Evolutionary conservation across 148 eudicot species (phyloP).

Genomic region (Simmondsia chinensis): DNA sequence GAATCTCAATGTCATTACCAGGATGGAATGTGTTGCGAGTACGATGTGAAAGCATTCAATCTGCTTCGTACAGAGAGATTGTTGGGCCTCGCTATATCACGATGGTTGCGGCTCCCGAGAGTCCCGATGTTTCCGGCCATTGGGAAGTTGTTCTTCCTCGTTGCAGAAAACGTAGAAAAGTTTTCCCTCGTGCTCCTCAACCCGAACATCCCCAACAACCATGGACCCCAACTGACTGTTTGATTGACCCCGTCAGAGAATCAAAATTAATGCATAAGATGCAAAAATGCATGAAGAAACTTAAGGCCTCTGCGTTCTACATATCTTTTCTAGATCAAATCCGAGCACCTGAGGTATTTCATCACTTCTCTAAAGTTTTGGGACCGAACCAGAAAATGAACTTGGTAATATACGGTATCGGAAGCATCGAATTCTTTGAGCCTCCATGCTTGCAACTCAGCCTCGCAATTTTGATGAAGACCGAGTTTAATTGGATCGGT

Average conservation of each 20-base stretch:
- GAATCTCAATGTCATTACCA: too few relatives aligned
- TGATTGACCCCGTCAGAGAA: conserved; percentile 31
- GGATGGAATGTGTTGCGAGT: too few relatives aligned
- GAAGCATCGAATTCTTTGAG: conserved; percentile 68
- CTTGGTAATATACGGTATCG: conserved; percentile 81
- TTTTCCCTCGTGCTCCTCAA: conserved; percentile 8
- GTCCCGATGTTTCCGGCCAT: too few relatives aligned
- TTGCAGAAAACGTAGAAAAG: conserved; percentile 35
- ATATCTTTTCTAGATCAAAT: conserved; percentile 38
- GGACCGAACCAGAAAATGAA: conserved; percentile 45
- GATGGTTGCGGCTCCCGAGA: too few relatives aligned
- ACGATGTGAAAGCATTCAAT: too few relatives aligned
- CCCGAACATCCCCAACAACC: conserved; percentile 16
- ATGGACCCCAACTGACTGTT: conserved; percentile 45
- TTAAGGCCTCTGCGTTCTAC: conserved; percentile 50
- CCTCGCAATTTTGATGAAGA: conserved; percentile 66
- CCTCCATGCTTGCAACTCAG: conserved; percentile 64
- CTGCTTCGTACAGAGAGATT: too few relatives aligned
- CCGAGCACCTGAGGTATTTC: conserved; percentile 21
- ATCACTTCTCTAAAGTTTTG: conserved; percentile 30
- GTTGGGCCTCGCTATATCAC: too few relatives aligned
- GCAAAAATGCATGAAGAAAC: conserved; percentile 33
- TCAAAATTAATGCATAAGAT: conserved; percentile 49
- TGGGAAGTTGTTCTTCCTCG: conserved; percentile 75
- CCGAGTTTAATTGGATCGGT: conserved; percentile 57